Evolutionary conservation across 2,329 filamentous ascomycete genomes (phyloP), one percentile per base, ranked within the genome.

Genomic region (Waltergamsia citrina): DNA sequence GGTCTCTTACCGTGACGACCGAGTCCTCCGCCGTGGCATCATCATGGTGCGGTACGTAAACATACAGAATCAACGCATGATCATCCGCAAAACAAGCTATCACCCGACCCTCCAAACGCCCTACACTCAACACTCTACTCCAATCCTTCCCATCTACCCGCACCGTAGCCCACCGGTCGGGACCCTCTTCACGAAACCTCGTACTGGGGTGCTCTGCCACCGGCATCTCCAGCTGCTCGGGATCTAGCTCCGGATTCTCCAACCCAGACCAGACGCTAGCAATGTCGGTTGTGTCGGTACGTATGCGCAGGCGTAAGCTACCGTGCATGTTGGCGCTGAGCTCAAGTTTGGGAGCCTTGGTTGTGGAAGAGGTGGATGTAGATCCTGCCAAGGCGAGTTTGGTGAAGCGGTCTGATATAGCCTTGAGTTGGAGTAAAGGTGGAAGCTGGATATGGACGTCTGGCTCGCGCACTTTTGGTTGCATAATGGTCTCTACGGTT

Each of bases 291-390:
- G 82, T 76, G 53, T 96, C 88, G 2, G 87, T 92, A 23, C 74
- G 71, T 39, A 95, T 81, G 9, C 82, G 77, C 41, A 98, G 68
- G 30, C 78, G 78, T 37, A 98, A 63, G 38, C 78, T 80, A 15
- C 92, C 92, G 57, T 94, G 85, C 86, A 94, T 94, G 57, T 95
- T 98, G 20, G 88, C 92, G 35, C 81, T 81, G 28, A 96, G 62
- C 53, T 94, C 86, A 4, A 98, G 66, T 48, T 87, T 85, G 0
- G 85, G 75, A 4, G 62, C 60, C 18, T 61, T 52, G 29, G 36
- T 35, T 10, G 37, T 29, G 22, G 43, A 6, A 41, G 4, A 50
- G 46, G n/a, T 12, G 9, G 29, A 30, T n/a, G 29, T n/a, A 30
- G n/a, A 12, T 19, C 53, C 63, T 16, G 66, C 62, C 32, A 73